Evolutionary conservation across 2,329 filamentous ascomycete species (phyloP), one percentile per base, ranked within the genome.

Genomic region (Rasamsonia emersonii): DNA sequence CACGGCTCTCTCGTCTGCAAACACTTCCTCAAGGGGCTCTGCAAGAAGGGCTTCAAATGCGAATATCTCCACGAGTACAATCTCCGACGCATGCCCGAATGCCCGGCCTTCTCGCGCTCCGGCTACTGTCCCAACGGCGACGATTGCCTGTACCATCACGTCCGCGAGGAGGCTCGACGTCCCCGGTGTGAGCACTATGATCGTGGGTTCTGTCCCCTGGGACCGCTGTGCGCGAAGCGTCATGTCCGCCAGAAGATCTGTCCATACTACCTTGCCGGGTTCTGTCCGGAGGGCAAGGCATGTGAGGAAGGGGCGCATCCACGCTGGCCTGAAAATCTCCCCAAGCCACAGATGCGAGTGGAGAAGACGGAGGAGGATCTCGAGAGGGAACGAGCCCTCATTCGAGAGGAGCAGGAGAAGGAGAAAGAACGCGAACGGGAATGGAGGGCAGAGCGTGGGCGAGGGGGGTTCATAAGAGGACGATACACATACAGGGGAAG

Each of bases 41-140:
- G 91, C 71, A 98, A 98, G 58, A 96, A 96, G 64, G 91, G 89
- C 50, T 82, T 95, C 54, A 77, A 79, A 46, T 98, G 91, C 77
- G 91, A 98, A 67, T 98, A 96, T 52, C 70, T 96, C 29, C 91
- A 98, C 70, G 91, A 96, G 64, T 98, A 95, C 69, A 96, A 98
- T 64, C 74, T 98, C 46, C 79, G 91, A 42, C 88, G 91, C 61
- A 96, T 96, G 86, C 88, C 91, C 41, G 91, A 96, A 65, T 98
- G 91, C 65, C 93, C 93, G 53, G 93, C 94, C 62, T 96, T 89
- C 63, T 79, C 86, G 36, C 76, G 86, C 39, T 93, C 91, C 54
- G 86, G 86, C 35, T 95, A 93, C 58, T 98, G 91, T 64, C 85
- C 83, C 42, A 94, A 95, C 62, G 91, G 89, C 45, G 89, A 96